These are phyloP conservation scores for Salix suchowensis DNA, from an alignment of 345 rosid species.

Conservation along the genomic window DNA sequence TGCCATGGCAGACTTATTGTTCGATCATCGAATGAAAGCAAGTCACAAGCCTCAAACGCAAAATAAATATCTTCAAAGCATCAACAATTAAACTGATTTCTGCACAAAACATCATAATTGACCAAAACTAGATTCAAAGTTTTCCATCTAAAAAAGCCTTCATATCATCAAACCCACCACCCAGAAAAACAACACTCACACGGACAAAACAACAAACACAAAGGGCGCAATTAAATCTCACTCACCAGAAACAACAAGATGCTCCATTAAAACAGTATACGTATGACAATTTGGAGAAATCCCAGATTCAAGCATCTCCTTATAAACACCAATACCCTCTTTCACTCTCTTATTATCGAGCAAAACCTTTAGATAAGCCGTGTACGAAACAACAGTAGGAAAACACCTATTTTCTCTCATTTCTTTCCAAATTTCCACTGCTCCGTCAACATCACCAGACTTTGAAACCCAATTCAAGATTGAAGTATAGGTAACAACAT, in stretches of 20 bases:
- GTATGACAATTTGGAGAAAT: constrained; percentile 70
- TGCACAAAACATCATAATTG: too few species aligned
- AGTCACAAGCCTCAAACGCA: not conserved
- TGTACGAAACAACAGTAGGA: constrained; percentile 72
- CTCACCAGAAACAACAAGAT: constrained; percentile 58
- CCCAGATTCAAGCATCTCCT: constrained; percentile 61
- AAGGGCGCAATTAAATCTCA: constrained; percentile 14
- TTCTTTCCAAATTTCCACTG: constrained; percentile 61
- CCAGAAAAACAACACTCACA: not conserved
- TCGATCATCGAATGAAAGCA: not conserved
- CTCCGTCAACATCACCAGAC: constrained; percentile 60
- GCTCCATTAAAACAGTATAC: constrained; percentile 78
- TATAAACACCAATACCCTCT: constrained; percentile 62
- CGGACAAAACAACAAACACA: constrained; percentile 40
- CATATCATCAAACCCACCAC: not conserved
- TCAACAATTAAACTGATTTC: not conserved
- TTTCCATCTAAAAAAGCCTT: not conserved
- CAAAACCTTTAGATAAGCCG: constrained; percentile 77
- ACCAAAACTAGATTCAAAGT: too few species aligned
- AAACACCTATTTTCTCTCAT: constrained; percentile 50
- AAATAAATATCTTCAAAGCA: not conserved
- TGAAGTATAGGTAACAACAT: constrained; percentile 72
- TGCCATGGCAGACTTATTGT: not conserved
- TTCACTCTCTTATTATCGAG: constrained; percentile 50
- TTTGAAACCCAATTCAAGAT: constrained; percentile 74